phyloP scores from a whole-genome alignment of 1,284 basidiomycete genomes.

The Fomitopsis betulina region DNA sequence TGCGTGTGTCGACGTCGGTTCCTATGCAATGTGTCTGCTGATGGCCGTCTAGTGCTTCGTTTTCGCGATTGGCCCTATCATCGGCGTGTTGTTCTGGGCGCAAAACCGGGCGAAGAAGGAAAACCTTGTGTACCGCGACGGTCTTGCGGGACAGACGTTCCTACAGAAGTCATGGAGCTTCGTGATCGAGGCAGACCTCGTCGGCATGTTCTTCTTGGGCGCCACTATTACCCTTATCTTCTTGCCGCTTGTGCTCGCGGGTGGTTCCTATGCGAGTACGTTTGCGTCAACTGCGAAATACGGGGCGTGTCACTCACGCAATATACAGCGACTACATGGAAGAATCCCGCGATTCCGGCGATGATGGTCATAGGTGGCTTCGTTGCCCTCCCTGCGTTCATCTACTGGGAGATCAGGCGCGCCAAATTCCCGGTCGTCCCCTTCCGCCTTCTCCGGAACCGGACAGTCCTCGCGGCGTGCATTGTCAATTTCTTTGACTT shows the following conservation, averaged over 20 bases:
- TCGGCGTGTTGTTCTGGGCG: constrained; percentile 67
- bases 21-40: constrained; percentile 23
- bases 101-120: constrained; percentile 57
- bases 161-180: constrained; percentile 25
- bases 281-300: background rate
- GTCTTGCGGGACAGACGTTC: background rate
- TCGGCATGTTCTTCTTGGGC: constrained; percentile 56
- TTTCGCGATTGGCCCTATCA: constrained; percentile 51
- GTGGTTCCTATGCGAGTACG: constrained; percentile 21
- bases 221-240: constrained; percentile 49
- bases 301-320: background rate
- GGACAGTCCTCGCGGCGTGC: constrained; percentile 54
- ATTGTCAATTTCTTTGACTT: constrained; percentile 72
- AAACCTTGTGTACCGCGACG: constrained; percentile 32
- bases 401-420: constrained; percentile 44
- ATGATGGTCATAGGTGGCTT: constrained; percentile 47
- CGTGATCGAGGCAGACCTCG: constrained; percentile 51
- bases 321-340: constrained; percentile 1
- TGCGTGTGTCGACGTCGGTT: background rate
- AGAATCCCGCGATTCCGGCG: background rate
- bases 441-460: constrained; percentile 52
- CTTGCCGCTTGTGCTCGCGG: constrained; percentile 51
- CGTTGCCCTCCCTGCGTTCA: constrained; percentile 39
- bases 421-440: constrained; percentile 51
- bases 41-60: constrained; percentile 66